phyloP scores from a whole-genome alignment of 148 eudicot species.

The Pharnaceum exiguum region DNA sequence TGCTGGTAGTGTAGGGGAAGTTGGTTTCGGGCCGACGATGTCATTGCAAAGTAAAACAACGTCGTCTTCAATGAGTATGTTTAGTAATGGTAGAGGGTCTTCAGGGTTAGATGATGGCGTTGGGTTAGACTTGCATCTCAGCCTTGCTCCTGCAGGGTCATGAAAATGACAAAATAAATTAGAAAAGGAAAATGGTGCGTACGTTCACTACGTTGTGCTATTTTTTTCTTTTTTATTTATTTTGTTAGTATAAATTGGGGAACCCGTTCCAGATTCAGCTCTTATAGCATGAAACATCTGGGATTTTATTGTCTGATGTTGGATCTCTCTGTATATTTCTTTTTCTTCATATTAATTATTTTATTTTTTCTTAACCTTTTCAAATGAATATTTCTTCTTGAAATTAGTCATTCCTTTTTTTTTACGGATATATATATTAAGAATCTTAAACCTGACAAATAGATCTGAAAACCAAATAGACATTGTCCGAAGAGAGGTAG shows the following conservation, averaged over 20 bases:
- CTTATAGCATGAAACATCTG: conserved; percentile 1
- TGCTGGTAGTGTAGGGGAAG: conserved; percentile 33
- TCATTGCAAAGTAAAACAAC: conserved; percentile 12
- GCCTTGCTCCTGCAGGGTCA: conserved; percentile 62
- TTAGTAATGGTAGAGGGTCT: conserved; percentile 50
- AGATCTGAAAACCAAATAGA: too few species aligned
- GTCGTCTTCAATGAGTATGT: conserved; percentile 62
- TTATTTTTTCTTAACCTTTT: neutral
- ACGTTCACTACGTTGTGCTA: too few species aligned
- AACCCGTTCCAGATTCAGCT: neutral
- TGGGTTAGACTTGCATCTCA: conserved; percentile 80
- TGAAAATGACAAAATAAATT: conserved; percentile 3
- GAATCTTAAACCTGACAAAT: too few species aligned
- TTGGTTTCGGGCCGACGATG: conserved; percentile 23
- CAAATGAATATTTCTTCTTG: neutral
- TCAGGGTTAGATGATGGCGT: conserved; percentile 55
- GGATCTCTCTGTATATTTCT: conserved; percentile 14
- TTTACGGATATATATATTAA: neutral
- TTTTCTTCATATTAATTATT: conserved; percentile 4
- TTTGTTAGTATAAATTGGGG: neutral
- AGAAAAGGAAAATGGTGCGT: neutral
- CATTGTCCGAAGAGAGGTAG: too few species aligned
- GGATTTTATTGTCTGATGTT: neutral
- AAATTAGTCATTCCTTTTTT: neutral
- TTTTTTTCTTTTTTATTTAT: neutral